Base-by-base conservation (phyloP, 371 early-diverging fungal genomes). In the Dinochytrium kinnereticum region DNA sequence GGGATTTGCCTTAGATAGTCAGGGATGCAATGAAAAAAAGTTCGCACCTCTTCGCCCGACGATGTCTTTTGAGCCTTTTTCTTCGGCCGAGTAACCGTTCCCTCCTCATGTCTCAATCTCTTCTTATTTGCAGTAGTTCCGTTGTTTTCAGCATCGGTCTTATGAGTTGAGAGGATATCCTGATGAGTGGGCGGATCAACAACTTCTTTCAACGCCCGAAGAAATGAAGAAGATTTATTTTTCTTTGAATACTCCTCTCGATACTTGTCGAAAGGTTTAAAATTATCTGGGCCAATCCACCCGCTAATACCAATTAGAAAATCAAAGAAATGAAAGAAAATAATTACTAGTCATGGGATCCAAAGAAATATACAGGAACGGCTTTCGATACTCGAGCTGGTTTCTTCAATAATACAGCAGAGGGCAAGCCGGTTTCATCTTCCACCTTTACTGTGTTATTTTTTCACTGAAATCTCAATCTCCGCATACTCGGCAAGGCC, bases 321-420 rank as follows among this genome's bases (percentile, higher is more conserved):
- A 34, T 10, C 7, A 5, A 61, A 61, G 5, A 17, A 34, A 61
- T 15, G 31, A 15, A 33, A 21, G 7, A 55, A 26, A 28, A 44
- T 13, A 34, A 17, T 55, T 55, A 61, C 61, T 61, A 61, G 36
- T 61, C 34, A 61, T 61, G 61, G 2, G 61, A 15, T 13, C 61
- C 61, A 61, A 61, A 61, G 36, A 61, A 61, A 24, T 33, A 61
- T 3, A 61, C 34, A 10, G 61, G 61, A 15, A 61, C 34, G 36
- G 36, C 17, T 34, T 61, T 61, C 7, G 30, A 3, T 7, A 10
- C 28, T 31, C 61, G 28, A 24, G n/a, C 24, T 17, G 61, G 34
- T 34, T 37, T 31, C 5, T 34, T 61, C 36, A 34, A 61, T 10
- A 10, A 10, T 2, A 61, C 61, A 7, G 10, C 36, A 13, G 3